A percentile compares a stretch with the other conserved stretches of the same genome.
Evolutionary conservation across 1,139 yeast genomes (phyloP).

Genomic region (Kurtzmaniella quercitrusa): DNA sequence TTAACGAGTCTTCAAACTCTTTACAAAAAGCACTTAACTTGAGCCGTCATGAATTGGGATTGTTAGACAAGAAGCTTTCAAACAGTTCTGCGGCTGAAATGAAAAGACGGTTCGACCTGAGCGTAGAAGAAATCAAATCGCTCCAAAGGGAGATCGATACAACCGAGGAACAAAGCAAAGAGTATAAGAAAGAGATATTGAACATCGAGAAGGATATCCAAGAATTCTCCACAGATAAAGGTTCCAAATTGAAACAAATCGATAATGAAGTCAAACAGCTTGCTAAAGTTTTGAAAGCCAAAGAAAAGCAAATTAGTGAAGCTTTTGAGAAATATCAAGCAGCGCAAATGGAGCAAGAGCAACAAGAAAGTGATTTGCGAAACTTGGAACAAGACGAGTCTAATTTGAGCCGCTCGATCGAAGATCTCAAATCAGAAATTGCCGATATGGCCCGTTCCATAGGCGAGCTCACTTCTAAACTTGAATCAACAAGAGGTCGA

Average conservation of each 20-base stretch:
- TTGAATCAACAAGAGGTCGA: constrained; percentile 34
- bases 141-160: constrained; percentile 38
- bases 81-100: constrained; percentile 59
- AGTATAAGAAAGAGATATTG: constrained; percentile 41
- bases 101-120: constrained; percentile 46
- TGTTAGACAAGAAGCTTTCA: constrained; percentile 57
- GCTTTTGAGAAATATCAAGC: constrained; percentile 58
- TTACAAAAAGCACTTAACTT: constrained; percentile 65
- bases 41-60: constrained; percentile 62
- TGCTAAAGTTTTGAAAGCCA: constrained; percentile 29
- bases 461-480: constrained; percentile 21
- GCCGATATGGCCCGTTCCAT: constrained; percentile 23
- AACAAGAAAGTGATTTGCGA: constrained; percentile 53
- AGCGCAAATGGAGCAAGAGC: constrained; percentile 70
- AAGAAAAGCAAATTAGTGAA: constrained; percentile 41
- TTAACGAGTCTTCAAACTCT: constrained; percentile 50
- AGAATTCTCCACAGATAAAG: constrained; percentile 79
- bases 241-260: constrained; percentile 70
- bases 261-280: constrained; percentile 50
- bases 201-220: constrained; percentile 71
- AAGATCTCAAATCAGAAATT: constrained; percentile 33
- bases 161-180: constrained; percentile 22
- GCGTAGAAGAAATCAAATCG: constrained; percentile 45
- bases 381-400: constrained; percentile 40
- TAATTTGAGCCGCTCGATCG: constrained; percentile 28